These are phyloP conservation scores for Euphorbia corollata DNA, from an alignment of 441 rosid genomes.

Conservation along the genomic window DNA sequence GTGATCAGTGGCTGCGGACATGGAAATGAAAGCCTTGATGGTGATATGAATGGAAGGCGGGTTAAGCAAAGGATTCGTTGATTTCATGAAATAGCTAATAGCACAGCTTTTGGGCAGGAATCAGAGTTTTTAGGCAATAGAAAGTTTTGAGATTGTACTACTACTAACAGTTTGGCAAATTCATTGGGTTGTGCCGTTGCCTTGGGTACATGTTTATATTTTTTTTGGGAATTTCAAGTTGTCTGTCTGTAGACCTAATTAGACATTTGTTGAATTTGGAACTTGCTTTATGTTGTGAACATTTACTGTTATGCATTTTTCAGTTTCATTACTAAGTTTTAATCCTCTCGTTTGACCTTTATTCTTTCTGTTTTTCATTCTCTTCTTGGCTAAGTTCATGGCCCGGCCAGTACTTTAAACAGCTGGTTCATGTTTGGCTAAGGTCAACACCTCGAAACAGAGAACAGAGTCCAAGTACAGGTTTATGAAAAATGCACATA, in stretches of 20 bases:
- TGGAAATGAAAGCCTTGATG: conserved; percentile 52
- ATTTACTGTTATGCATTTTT: not conserved
- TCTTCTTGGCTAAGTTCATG: not conserved
- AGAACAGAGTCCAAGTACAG: not conserved
- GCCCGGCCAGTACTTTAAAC: too few species aligned
- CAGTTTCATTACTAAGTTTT: not conserved
- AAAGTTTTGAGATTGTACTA: conserved; percentile 27
- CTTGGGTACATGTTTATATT: not conserved
- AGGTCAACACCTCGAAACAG: not conserved
- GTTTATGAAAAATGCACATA: not conserved
- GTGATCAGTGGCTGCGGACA: conserved; percentile 32
- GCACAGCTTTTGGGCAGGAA: conserved; percentile 7
- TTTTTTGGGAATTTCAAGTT: not conserved
- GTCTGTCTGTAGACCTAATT: not conserved
- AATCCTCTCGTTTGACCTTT: not conserved
- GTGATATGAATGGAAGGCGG: conserved; percentile 73
- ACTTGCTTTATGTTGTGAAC: not conserved
- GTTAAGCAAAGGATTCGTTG: conserved; percentile 84
- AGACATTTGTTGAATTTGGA: not conserved
- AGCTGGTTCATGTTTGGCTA: too few species aligned
- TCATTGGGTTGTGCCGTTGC: conserved; percentile 16
- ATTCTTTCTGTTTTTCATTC: not conserved
- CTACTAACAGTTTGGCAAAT: conserved; percentile 17
- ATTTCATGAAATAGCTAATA: conserved; percentile 14
- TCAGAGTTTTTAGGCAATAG: conserved; percentile 24